Evolutionary conservation across 1,139 yeast genomes (phyloP), one percentile per base, ranked within the genome.

Genomic region (Yamadazyma taylorii): DNA sequence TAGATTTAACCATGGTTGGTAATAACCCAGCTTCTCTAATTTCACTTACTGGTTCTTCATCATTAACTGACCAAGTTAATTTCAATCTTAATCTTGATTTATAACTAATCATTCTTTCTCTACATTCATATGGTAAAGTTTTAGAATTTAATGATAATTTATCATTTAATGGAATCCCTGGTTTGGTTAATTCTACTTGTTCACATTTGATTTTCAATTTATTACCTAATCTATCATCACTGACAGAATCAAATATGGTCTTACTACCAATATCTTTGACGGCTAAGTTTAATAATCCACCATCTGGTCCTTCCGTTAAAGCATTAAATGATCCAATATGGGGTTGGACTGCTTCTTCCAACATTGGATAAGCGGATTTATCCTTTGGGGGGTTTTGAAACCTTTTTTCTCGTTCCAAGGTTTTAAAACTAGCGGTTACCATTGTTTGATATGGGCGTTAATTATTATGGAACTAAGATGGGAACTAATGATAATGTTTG

Each of bases 271-370:
- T 88, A 55, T 92, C 98, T 54, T 83, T 73, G 32, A 85, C 95
- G 1, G 86, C 97, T 37, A 84, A 66, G 58, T 90, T 89, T 45
- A 92, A 71, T 32, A 92, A 66, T 4, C 97, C 97, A 24, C 92
- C 95, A 36, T 73, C 79, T 21, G 82, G 79, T 17, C 96, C 96
- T 42, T 86, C 96, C 28, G 95, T 85, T 41, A 92, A 73, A 11
- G 97, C 97, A 70, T 92, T 85, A 73, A 92, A 92, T 2, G 98
- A 92, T 8, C 96, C 97, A 41, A 94, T 76, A 60, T 92, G 99
- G 10, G 98, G 99, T 41, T 80, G 79, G 27, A 92, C 94, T 10
- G 98, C 97, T 44, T 87, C 95, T 41, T 78, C 76, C 32, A 94
- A 74, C 34, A 89, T 66, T 6, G 97, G 96, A 54, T 69, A 92